Conservation (phyloP, 495 filamentous ascomycete species). For the Clohesyomyces aquaticus region DNA sequence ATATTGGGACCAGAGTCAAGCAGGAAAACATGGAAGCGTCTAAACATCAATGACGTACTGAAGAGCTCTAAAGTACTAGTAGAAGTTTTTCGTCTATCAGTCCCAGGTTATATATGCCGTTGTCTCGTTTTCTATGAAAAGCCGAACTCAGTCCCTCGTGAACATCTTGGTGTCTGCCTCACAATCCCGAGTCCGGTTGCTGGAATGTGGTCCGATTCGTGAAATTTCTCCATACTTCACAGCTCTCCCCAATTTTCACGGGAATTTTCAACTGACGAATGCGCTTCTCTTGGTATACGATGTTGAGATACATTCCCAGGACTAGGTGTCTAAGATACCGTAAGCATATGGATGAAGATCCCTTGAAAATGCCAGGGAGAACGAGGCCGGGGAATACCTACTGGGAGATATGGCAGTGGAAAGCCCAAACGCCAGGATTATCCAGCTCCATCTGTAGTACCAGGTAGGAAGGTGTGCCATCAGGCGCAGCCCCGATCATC, state of each 20-base stretch:
- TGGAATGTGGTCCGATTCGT: conserved; percentile 33
- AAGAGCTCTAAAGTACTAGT: too few species aligned
- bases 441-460: conserved; percentile 28
- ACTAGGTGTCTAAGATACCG: conserved; percentile 33
- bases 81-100: too few species aligned
- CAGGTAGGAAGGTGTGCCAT: conserved; percentile 28
- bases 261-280: conserved; percentile 33
- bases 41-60: too few species aligned
- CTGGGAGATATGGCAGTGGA: conserved; percentile 41
- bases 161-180: too few species aligned
- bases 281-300: conserved; percentile 16
- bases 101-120: too few species aligned
- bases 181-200: conserved; percentile 42
- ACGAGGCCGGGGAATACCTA: too few species aligned
- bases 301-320: conserved; percentile 32
- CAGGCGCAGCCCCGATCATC: conserved; percentile 1
- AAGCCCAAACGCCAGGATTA: conserved; percentile 37
- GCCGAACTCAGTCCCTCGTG: too few species aligned
- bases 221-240: conserved; percentile 40
- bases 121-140: too few species aligned
- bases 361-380: too few species aligned
- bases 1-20: too few species aligned
- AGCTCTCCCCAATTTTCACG: conserved; percentile 37
- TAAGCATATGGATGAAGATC: too few species aligned
- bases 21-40: too few species aligned